Evolutionary conservation across 495 filamentous ascomycete species (phyloP), one percentile per base, ranked within the genome.

Genomic region (Aspergillus sclerotiicarbonarius): DNA sequence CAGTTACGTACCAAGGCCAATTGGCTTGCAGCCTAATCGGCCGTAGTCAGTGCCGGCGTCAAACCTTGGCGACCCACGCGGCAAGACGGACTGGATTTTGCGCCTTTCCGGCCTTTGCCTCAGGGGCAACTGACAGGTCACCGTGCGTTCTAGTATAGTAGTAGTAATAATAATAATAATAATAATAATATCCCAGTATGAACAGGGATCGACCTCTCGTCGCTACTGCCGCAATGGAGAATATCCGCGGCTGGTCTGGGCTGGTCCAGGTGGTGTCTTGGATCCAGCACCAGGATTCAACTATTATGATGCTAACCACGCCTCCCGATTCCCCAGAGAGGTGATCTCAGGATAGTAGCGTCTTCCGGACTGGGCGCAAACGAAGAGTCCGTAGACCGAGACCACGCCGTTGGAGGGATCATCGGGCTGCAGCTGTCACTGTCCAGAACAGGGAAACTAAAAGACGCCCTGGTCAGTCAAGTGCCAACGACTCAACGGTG

Each of bases 91-190:
- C 54, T 50, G 45, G 56, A 52, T 35, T 62, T 60, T 52, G 51
- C 37, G 57, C 31, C 44, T 50, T 50, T 15, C 25, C 47, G 25
- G 13, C 29, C 47, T 39, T 48, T 20, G 46, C n/a, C 21, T 59
- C 57, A 59, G 56, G 53, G 48, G 60, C 20, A 59, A 35, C 13
- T 62, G 56, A 62, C 60, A 62, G 48, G 51, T 62, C 56, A 62
- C 37, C 41, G 33, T 56, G 44, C 51, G 45, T 48, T 31, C 21
- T 39, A 30, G 29, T 25, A 15, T 37, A 43, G 15, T 50, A 20
- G n/a, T 25, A n/a, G 19, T 1, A 16, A 33, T 13, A 29, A 44
- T 46, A 43, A 54, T 30, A 43, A 39, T 53, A 18, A 1, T 21
- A n/a, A 13, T 15, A 43, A 25, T n/a, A 25, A 53, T 13, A 15